Percentiles rank a stretch among this genome's conserved stretches.
Conservation (phyloP, 2,329 filamentous ascomycete species). For the Trichoderma koningii region DNA sequence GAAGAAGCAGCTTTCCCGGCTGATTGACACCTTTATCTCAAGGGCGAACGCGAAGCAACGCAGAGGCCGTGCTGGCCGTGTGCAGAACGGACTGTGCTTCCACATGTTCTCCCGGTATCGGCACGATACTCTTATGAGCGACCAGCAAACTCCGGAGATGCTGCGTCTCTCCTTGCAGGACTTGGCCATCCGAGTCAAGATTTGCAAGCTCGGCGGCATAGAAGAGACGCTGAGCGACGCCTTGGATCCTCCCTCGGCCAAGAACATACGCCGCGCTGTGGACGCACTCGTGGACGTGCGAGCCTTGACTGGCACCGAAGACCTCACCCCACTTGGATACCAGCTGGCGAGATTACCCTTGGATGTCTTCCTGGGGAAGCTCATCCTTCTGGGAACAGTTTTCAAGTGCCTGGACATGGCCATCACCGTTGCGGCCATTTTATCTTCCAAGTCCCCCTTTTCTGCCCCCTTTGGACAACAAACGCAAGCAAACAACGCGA, state of each 20-base stretch:
- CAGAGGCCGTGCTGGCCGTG: conserved; percentile 88
- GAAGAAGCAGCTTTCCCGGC: conserved; percentile 80
- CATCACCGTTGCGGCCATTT: conserved; percentile 86
- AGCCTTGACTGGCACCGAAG: conserved; percentile 77
- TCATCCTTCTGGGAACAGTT: conserved; percentile 81
- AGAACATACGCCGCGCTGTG: conserved; percentile 90
- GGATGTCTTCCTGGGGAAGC: conserved; percentile 92
- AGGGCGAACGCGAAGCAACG: conserved; percentile 94
- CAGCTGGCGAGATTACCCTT: conserved; percentile 87
- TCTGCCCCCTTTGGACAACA: conserved; percentile 82
- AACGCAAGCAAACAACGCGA: conserved; percentile 76
- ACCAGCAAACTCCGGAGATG: conserved; percentile 96
- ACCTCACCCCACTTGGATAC: conserved; percentile 80
- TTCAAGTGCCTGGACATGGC: conserved; percentile 92
- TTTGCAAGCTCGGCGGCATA: conserved; percentile 92
- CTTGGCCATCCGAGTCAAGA: conserved; percentile 92
- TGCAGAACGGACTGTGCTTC: conserved; percentile 93
- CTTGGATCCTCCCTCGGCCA: conserved; percentile 83
- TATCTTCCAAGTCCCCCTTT: conserved; percentile 95
- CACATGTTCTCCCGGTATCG: conserved; percentile 91
- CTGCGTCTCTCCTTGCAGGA: conserved; percentile 91
- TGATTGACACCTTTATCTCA: conserved; percentile 94
- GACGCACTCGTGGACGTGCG: conserved; percentile 92
- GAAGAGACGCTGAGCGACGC: conserved; percentile 87
- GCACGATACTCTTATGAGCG: conserved; percentile 81